Evolutionary conservation across 352 stramenopile species (phyloP).

Genomic region (Globisporangium iwayamae): DNA sequence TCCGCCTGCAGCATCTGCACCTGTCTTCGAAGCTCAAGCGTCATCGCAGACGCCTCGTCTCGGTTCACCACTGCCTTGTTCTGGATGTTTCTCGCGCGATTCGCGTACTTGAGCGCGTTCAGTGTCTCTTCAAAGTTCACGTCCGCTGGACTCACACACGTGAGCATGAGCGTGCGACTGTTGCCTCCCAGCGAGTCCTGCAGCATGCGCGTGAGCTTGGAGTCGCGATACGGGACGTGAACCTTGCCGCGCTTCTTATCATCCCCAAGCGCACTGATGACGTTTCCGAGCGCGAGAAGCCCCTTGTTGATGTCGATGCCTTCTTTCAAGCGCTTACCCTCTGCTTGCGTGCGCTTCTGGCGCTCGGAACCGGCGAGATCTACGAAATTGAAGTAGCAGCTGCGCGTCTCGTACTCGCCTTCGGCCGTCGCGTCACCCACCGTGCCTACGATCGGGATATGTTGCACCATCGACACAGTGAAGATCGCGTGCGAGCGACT

Average conservation of each 20-base stretch:
- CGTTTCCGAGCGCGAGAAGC: conserved; percentile 95
- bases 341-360: conserved; percentile 94
- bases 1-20: conserved; percentile 81
- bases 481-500: conserved; percentile 92
- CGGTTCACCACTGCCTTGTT: conserved; percentile 88
- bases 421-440: conserved; percentile 29
- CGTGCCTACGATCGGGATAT: conserved; percentile 54
- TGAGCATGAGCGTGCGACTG: conserved; percentile 90
- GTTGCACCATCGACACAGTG: conserved; percentile 81
- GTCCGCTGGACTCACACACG: conserved; percentile 89
- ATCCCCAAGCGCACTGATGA: conserved; percentile 96
- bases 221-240: conserved; percentile 94
- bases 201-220: conserved; percentile 92
- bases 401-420: conserved; percentile 74
- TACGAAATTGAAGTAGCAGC: conserved; percentile 90
- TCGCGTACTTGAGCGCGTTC: conserved; percentile 91
- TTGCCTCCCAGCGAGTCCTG: conserved; percentile 92
- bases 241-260: conserved; percentile 88
- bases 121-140: conserved; percentile 91
- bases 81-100: conserved; percentile 88
- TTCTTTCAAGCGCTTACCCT: conserved; percentile 91
- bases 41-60: conserved; percentile 71
- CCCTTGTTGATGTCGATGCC: conserved; percentile 99
- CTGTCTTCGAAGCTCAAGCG: conserved; percentile 69
- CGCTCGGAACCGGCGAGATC: conserved; percentile 91